Percentiles rank a stretch among this genome's conserved stretches.
phyloP scores from a whole-genome alignment of 2,329 filamentous ascomycete genomes.

The Fusarium nanum region DNA sequence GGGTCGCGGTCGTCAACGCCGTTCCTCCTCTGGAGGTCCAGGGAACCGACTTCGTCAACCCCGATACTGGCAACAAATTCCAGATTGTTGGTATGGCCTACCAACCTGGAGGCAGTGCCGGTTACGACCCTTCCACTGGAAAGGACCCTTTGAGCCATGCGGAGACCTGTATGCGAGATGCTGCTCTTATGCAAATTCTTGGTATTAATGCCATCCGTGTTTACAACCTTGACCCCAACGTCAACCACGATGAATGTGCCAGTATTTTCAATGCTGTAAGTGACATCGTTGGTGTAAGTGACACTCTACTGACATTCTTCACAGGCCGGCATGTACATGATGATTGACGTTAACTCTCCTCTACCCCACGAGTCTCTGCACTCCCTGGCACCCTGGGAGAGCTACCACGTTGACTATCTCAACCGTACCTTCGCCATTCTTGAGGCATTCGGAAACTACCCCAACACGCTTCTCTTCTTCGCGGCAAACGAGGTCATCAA shows the following conservation, averaged over 20 bases:
- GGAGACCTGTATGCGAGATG: conserved; percentile 71
- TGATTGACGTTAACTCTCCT: conserved; percentile 76
- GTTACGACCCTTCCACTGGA: conserved; percentile 65
- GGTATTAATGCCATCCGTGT: conserved; percentile 76
- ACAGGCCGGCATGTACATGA: conserved; percentile 74
- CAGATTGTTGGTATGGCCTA: conserved; percentile 76
- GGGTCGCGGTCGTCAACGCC: conserved; percentile 65
- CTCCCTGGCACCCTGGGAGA: conserved; percentile 66
- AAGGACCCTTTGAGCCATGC: conserved; percentile 71
- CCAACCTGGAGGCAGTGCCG: conserved; percentile 74
- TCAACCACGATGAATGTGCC: conserved; percentile 75
- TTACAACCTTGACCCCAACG: conserved; percentile 74
- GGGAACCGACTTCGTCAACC: conserved; percentile 70
- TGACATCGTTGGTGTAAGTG: background rate
- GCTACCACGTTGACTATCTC: conserved; percentile 69
- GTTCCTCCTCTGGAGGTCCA: conserved; percentile 68
- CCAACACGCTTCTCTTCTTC: conserved; percentile 79
- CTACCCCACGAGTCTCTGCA: conserved; percentile 68
- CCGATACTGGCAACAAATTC: conserved; percentile 68
- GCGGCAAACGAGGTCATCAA: conserved; percentile 84
- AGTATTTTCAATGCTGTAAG: conserved; percentile 73
- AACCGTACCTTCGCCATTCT: conserved; percentile 75
- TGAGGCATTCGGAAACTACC: conserved; percentile 74
- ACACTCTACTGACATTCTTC: conserved; percentile 2
- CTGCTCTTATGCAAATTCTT: conserved; percentile 72